Evolutionary conservation across 2,329 filamentous ascomycete genomes (phyloP).

Genomic region (Diaporthe vaccinii): DNA sequence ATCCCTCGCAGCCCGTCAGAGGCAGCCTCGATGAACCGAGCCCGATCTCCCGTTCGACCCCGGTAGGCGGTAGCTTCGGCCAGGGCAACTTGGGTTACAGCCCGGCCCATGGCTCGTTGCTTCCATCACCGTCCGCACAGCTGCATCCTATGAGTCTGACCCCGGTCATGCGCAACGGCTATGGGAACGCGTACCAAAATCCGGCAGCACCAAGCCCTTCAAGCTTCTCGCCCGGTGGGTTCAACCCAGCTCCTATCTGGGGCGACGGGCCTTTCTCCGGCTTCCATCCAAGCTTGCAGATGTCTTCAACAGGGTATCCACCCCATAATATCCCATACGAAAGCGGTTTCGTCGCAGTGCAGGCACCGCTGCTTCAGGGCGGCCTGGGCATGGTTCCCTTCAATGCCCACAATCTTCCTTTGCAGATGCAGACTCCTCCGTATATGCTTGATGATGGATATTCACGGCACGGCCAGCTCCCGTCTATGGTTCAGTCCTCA

Average conservation of each 20-base stretch:
- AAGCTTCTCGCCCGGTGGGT: conserved; percentile 56
- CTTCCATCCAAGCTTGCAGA: conserved; percentile 43
- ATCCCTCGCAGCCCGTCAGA: conserved; percentile 39
- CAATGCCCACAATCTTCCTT: conserved; percentile 46
- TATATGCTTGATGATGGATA: conserved; percentile 49
- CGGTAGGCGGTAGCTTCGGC: conserved; percentile 14
- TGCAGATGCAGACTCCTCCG: conserved; percentile 45
- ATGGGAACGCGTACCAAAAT: conserved; percentile 42
- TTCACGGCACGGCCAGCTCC: conserved; percentile 44
- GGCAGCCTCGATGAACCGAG: conserved; percentile 28
- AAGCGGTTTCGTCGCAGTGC: conserved; percentile 49
- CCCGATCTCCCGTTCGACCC: conserved; percentile 27
- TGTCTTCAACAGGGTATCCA: conserved; percentile 52
- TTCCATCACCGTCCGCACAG: conserved; percentile 43
- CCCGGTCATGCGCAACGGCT: conserved; percentile 33
- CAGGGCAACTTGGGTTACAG: conserved; percentile 36
- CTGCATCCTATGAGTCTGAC: conserved; percentile 41
- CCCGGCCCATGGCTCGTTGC: conserved; percentile 36
- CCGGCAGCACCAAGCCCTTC: conserved; percentile 55
- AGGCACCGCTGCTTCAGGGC: conserved; percentile 46
- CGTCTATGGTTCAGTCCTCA: conserved; percentile 45
- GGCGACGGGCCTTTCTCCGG: conserved; percentile 51
- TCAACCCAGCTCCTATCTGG: conserved; percentile 53
- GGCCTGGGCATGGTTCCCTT: conserved; percentile 41
- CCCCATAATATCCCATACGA: conserved; percentile 51